Evolutionary conservation across 2,329 filamentous ascomycete genomes (phyloP).

Genomic region (Gaeumannomyces sp.): DNA sequence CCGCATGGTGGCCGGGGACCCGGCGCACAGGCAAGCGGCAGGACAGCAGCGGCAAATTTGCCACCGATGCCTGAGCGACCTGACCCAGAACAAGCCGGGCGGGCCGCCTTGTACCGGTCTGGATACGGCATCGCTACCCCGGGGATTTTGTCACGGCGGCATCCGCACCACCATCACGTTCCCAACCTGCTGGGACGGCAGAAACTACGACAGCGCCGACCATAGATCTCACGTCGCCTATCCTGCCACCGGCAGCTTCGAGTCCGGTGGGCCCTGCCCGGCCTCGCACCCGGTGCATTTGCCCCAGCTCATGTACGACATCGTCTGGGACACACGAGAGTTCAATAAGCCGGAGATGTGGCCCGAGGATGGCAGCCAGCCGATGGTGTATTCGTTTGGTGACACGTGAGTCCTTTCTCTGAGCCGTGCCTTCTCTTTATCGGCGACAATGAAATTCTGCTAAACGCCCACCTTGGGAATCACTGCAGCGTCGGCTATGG

Average conservation of each 20-base stretch:
- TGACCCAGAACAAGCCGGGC: conserved; percentile 19
- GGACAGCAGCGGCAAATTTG: conserved; percentile 22
- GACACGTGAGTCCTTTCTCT: conserved; percentile 12
- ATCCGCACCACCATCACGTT: conserved; percentile 39
- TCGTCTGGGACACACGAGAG: conserved; percentile 34
- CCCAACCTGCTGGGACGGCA: conserved; percentile 48
- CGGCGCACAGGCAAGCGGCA: conserved; percentile 15
- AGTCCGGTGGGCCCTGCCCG: conserved; percentile 29
- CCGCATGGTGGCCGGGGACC: conserved; percentile 31
- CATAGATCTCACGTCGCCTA: conserved; percentile 39
- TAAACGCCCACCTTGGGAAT: background rate
- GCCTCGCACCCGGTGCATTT: conserved; percentile 35
- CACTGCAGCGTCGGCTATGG: conserved; percentile 20
- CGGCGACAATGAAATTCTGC: background rate
- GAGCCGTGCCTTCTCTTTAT: no score
- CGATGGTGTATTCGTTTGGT: conserved; percentile 17
- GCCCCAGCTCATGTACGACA: conserved; percentile 39
- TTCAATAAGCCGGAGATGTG: conserved; percentile 31
- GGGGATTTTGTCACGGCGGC: conserved; percentile 29
- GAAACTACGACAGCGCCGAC: conserved; percentile 40
- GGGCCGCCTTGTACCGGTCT: conserved; percentile 16
- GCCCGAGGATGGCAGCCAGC: conserved; percentile 25
- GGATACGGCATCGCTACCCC: conserved; percentile 33
- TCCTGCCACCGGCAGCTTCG: conserved; percentile 28
- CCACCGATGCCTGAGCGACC: conserved; percentile 21